Evolutionary conservation across 345 rosid species (phyloP).

Genomic region (Eucalyptus sp.): DNA sequence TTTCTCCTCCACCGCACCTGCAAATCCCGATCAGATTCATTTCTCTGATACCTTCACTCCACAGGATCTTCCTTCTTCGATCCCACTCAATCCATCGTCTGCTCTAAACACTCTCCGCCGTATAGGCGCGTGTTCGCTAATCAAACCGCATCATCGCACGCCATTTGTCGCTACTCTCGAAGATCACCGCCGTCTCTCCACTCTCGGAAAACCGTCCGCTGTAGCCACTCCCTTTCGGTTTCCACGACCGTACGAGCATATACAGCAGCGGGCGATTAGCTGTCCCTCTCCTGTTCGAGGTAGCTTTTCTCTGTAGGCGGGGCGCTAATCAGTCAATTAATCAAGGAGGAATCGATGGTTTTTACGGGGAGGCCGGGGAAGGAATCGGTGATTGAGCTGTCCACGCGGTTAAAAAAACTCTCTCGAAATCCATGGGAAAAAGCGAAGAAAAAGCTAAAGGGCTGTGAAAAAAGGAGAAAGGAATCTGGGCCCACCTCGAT

Average conservation of each 20-base stretch:
- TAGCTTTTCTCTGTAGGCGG: neutral
- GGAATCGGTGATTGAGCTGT: neutral
- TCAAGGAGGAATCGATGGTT: neutral
- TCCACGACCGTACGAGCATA: neutral
- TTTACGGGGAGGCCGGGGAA: neutral
- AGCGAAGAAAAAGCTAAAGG: neutral
- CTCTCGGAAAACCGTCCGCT: neutral
- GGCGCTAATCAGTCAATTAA: neutral
- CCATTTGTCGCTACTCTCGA: neutral
- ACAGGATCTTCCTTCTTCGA: neutral
- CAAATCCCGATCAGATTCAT: neutral
- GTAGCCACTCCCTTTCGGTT: neutral
- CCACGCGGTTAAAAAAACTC: neutral
- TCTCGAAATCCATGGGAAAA: neutral
- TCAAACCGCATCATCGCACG: neutral
- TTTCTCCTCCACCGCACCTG: neutral
- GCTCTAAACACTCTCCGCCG: rapidly evolving
- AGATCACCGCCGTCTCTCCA: neutral
- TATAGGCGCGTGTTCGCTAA: rapidly evolving
- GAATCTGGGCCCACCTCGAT: neutral
- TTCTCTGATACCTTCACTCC: neutral
- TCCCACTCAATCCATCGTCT: neutral
- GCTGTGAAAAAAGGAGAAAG: neutral
- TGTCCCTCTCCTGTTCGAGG: neutral
- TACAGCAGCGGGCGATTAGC: neutral